These are phyloP conservation scores for Glycyrrhiza uralensis DNA, from an alignment of 306 rosid species.

Conservation along the genomic window DNA sequence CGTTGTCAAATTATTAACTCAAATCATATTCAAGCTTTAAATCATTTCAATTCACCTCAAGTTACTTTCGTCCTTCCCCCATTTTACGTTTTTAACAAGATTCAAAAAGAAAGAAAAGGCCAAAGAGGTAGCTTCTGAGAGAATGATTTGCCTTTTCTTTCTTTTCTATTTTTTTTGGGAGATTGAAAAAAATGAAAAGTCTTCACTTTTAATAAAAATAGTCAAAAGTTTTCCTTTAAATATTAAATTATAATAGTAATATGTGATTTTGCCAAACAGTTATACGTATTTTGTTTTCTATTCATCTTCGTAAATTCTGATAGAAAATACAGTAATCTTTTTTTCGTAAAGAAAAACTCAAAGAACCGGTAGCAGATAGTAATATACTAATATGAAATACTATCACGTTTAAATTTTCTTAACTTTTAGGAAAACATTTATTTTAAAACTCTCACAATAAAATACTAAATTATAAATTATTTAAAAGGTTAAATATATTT, in stretches of 20 bases:
- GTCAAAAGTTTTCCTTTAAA: not conserved
- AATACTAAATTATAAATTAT: too few relatives aligned
- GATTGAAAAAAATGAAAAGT: conserved; percentile 20
- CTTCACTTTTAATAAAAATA: conserved; percentile 4
- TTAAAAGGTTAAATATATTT: too few relatives aligned
- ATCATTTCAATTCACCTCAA: conserved; percentile 30
- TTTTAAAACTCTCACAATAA: too few relatives aligned
- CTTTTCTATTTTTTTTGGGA: not conserved
- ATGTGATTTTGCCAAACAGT: not conserved
- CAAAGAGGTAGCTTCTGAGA: conserved; percentile 7
- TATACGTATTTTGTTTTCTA: not conserved
- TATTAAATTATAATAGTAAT: not conserved
- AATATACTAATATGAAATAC: too few relatives aligned
- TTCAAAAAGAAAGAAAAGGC: conserved; percentile 8
- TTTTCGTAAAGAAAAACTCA: too few relatives aligned
- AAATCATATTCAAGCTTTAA: too few relatives aligned
- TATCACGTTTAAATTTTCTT: too few relatives aligned
- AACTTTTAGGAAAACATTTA: too few relatives aligned
- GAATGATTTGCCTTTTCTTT: conserved; percentile 6
- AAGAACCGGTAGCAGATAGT: too few relatives aligned
- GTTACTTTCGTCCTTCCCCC: conserved; percentile 9
- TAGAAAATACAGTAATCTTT: too few relatives aligned
- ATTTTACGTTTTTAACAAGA: not conserved
- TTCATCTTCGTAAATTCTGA: too few relatives aligned
- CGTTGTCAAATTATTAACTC: conserved; percentile 21